Conservation (phyloP, 345 rosid genomes). For the Pugionium dolabratum region DNA sequence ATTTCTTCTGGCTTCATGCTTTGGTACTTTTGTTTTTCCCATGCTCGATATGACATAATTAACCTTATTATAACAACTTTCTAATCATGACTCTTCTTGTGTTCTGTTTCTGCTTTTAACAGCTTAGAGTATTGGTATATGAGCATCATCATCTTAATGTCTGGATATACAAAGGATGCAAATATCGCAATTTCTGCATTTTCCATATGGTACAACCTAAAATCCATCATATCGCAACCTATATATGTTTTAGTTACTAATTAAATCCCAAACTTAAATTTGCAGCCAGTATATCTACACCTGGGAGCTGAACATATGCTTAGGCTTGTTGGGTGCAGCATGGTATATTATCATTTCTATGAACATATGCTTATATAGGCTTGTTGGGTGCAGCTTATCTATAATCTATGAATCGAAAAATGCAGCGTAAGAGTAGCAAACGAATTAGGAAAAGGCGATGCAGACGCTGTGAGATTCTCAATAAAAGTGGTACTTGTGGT, state of each 20-base stretch:
- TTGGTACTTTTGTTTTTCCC: conserved; percentile 38
- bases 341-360: conserved; percentile 42
- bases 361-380: conserved; percentile 43
- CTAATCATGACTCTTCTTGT: background rate
- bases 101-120: background rate
- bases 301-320: conserved; percentile 56
- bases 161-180: conserved; percentile 74
- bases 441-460: conserved; percentile 66
- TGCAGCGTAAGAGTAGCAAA: conserved; percentile 64
- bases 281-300: conserved; percentile 46
- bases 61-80: too few species aligned
- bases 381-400: background rate
- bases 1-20: conserved; percentile 66
- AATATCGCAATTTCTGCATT: conserved; percentile 65
- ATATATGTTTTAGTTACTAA: background rate
- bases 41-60: too few species aligned
- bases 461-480: conserved; percentile 52
- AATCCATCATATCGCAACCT: background rate
- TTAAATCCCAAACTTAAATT: background rate
- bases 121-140: conserved; percentile 87
- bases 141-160: conserved; percentile 63
- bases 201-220: conserved; percentile 68
- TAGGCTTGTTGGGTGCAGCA: conserved; percentile 60
- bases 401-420: background rate
- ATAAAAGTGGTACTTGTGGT: conserved; percentile 47